phyloP scores from a whole-genome alignment of 2,329 filamentous ascomycete genomes.

The Cytospora paraplurivora region DNA sequence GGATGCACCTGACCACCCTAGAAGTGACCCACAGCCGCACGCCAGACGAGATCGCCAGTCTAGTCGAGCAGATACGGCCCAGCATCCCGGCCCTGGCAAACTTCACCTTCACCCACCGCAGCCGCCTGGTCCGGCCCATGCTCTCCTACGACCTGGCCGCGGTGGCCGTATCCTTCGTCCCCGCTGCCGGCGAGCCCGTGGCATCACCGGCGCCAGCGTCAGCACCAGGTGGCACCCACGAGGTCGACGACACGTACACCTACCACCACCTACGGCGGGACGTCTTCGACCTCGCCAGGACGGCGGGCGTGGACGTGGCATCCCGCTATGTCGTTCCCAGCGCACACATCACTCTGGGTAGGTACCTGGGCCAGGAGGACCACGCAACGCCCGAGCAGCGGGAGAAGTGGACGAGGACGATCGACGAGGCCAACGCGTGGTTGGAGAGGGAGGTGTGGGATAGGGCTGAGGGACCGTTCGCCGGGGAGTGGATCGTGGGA shows the following conservation, averaged over 20 bases:
- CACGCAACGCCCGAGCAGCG: constrained; percentile 62
- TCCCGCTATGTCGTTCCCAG: constrained; percentile 87
- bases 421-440: constrained; percentile 79
- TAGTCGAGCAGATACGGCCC: constrained; percentile 61
- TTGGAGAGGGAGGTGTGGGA: constrained; percentile 73
- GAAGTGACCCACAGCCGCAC: constrained; percentile 84
- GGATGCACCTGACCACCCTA: constrained; percentile 82
- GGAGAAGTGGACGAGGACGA: constrained; percentile 63
- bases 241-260: constrained; percentile 66
- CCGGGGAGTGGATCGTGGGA: constrained; percentile 84
- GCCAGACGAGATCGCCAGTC: constrained; percentile 63
- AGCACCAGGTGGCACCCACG: constrained; percentile 28
- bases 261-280: constrained; percentile 91
- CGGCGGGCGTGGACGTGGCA: constrained; percentile 67
- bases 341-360: constrained; percentile 83
- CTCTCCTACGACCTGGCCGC: constrained; percentile 84
- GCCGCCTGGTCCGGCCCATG: constrained; percentile 78
- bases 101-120: constrained; percentile 66
- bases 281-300: constrained; percentile 63
- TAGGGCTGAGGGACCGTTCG: constrained; percentile 43
- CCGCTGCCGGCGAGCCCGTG: constrained; percentile 65
- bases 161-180: constrained; percentile 83
- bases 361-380: constrained; percentile 73
- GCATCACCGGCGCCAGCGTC: constrained; percentile 45
- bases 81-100: constrained; percentile 63